Base-by-base conservation (phyloP, 805 yeast species). In the Nakazawaea populi region DNA sequence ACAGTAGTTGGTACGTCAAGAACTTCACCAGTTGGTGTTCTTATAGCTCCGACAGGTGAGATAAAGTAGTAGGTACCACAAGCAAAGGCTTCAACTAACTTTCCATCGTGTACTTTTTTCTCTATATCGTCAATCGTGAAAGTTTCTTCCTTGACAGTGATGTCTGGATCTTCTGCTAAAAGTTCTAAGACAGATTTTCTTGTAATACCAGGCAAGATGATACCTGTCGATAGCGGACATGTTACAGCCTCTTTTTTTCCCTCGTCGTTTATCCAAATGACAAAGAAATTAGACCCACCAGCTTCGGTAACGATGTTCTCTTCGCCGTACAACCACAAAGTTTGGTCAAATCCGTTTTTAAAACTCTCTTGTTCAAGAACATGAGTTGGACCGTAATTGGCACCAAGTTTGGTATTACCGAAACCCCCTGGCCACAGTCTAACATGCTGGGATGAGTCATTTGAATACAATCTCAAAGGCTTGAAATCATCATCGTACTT, bases 381-480 rank as follows among this genome's bases (percentile, higher is more conserved):
- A 54, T 75, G 64, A 55, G 80, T 74, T 42, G 81, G 80, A 11
- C 79, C 82, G 57, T 77, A 77, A 67, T 77, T 77, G 52, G 81
- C 82, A 55, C 81, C 82, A 58, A 77, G 70, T 60, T 77, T 77
- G 54, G 69, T 70, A 67, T 72, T 63, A 56, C 82, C 82, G 56
- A 70, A 73, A 56, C 82, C 82, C 48, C 80, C 80, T 44, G 81
- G 80, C 82, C 82, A 77, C 18, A 81, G 81, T 65, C 81, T 72
- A 39, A 76, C 77, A 34, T 75, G 74, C 47, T 76, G 71, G 54
- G 74, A 73, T 28, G 80, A 73, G 53, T 78, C 79, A 57, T 71
- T 49, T 31, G 52, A 44, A 12, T 38, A 76, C 58, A 77, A 69
- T 36, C 75, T 67, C 39, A 75, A 74, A n/a, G 81, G 76, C 60